Conservation (phyloP, 139 green algal genomes). For the Gonium pectorale region DNA sequence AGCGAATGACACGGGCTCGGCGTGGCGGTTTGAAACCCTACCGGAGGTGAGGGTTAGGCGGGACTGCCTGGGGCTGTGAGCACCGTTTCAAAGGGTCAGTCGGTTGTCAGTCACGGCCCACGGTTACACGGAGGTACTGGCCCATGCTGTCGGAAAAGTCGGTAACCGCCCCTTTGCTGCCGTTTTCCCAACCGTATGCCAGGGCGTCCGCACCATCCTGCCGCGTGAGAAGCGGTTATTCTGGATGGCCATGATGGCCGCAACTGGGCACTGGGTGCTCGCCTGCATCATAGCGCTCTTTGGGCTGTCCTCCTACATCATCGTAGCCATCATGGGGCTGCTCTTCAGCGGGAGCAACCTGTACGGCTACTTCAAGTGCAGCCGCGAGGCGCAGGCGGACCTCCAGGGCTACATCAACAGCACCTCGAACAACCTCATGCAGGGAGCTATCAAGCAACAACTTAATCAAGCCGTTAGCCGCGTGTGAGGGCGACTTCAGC, state of each 20-base stretch:
- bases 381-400: slow-evolving; percentile 79
- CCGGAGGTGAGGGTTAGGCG: slow-evolving; percentile 61
- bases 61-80: too few species aligned
- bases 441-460: slow-evolving; percentile 41
- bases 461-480: slow-evolving; percentile 29
- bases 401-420: slow-evolving; percentile 60
- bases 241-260: slow-evolving; percentile 78
- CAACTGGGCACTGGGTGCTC: slow-evolving; percentile 27
- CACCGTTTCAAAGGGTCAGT: too few species aligned
- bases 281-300: slow-evolving; percentile 19
- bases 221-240: slow-evolving; percentile 80
- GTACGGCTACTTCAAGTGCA: slow-evolving; percentile 92
- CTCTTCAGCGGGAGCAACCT: slow-evolving; percentile 86
- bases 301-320: slow-evolving; percentile 73
- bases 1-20: slow-evolving; percentile 89
- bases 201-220: slow-evolving; percentile 79
- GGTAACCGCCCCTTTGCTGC: background rate
- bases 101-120: too few species aligned
- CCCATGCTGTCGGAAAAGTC: too few species aligned
- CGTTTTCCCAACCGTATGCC: too few species aligned
- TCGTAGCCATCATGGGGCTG: slow-evolving; percentile 87
- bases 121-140: too few species aligned
- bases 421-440: slow-evolving; percentile 54
- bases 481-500: slow-evolving; percentile 23
- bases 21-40: slow-evolving; percentile 94